Percentiles rank a stretch among this genome's conserved stretches.
These are phyloP conservation scores for Annona squamosa DNA, from an alignment of 164 flowering plant genomes.

Conservation along the genomic window DNA sequence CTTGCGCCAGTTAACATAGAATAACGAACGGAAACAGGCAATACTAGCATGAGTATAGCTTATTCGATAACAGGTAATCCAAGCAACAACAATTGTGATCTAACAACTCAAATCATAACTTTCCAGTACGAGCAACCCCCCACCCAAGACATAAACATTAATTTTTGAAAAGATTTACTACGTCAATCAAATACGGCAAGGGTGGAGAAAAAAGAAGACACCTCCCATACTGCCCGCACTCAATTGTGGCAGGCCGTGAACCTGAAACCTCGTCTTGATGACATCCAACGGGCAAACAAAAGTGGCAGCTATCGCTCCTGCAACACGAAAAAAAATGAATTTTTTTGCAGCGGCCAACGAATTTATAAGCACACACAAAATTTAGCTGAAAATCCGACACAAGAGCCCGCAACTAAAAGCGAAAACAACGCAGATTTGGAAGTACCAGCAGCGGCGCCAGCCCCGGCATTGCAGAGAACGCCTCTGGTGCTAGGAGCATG, in stretches of 20 bases:
- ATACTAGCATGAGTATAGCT: too few relatives aligned
- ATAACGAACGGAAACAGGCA: too few relatives aligned
- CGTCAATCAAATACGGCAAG: neutral
- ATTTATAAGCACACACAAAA: neutral
- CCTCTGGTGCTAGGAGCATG: constrained; percentile 48
- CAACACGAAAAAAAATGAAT: constrained; percentile 3
- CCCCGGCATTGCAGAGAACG: constrained; percentile 84
- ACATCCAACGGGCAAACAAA: constrained; percentile 99
- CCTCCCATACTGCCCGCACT: constrained; percentile 47
- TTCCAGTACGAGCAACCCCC: neutral
- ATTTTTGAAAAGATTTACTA: neutral
- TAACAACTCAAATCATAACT: neutral
- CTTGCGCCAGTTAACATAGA: too few relatives aligned
- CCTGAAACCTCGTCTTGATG: constrained; percentile 92
- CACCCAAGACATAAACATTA: too few relatives aligned
- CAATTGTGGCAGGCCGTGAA: constrained; percentile 71
- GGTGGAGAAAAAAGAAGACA: constrained; percentile 11
- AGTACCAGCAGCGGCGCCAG: constrained; percentile 96
- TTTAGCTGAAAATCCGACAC: neutral
- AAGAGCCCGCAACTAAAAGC: neutral
- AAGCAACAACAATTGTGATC: neutral
- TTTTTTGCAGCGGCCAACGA: neutral
- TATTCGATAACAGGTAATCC: too few relatives aligned
- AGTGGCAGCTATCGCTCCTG: constrained; percentile 90
- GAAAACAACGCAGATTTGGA: neutral